These are phyloP conservation scores for Cyberlindnera galapagoensis DNA, from an alignment of 805 yeast species.

Conservation along the genomic window DNA sequence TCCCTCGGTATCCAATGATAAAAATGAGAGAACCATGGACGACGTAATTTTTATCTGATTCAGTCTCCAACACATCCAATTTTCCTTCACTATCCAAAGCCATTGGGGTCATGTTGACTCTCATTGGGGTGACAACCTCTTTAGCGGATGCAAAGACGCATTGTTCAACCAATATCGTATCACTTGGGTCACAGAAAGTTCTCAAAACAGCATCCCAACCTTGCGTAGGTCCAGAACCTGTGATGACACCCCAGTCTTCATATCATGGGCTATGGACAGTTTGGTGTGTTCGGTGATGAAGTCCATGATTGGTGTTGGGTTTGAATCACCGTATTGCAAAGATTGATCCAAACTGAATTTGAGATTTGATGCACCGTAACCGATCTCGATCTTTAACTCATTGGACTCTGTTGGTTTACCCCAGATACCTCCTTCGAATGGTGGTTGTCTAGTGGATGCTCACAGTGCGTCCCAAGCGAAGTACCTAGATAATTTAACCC, in stretches of 20 bases:
- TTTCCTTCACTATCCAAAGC: slow-evolving; percentile 31
- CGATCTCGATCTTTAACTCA: neutral
- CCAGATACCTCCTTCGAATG: slow-evolving; percentile 55
- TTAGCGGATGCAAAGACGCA: slow-evolving; percentile 56
- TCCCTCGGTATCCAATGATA: slow-evolving; percentile 49
- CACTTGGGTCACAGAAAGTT: slow-evolving; percentile 43
- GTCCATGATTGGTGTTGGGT: slow-evolving; percentile 56
- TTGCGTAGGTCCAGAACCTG: slow-evolving; percentile 47
- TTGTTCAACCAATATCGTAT: slow-evolving; percentile 53
- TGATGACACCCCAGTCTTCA: slow-evolving; percentile 36
- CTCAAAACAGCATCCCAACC: slow-evolving; percentile 45
- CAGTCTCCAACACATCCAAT: slow-evolving; percentile 24
- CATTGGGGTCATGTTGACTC: slow-evolving; percentile 38
- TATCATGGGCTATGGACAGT: slow-evolving; percentile 36
- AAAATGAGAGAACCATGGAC: slow-evolving; percentile 69
- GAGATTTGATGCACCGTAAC: neutral
- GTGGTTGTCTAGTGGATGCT: slow-evolving; percentile 64
- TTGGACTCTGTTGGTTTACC: slow-evolving; percentile 54
- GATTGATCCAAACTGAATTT: slow-evolving; percentile 1
- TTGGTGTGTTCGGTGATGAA: slow-evolving; percentile 49
- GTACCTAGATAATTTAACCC: slow-evolving; percentile 78
- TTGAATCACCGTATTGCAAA: slow-evolving; percentile 78
- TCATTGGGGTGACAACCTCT: slow-evolving; percentile 37
- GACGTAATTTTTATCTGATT: slow-evolving; percentile 46
- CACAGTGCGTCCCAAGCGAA: slow-evolving; percentile 77